These are phyloP conservation scores for Grosmannia serpens DNA, from an alignment of 2,329 filamentous ascomycete species.

Conservation along the genomic window DNA sequence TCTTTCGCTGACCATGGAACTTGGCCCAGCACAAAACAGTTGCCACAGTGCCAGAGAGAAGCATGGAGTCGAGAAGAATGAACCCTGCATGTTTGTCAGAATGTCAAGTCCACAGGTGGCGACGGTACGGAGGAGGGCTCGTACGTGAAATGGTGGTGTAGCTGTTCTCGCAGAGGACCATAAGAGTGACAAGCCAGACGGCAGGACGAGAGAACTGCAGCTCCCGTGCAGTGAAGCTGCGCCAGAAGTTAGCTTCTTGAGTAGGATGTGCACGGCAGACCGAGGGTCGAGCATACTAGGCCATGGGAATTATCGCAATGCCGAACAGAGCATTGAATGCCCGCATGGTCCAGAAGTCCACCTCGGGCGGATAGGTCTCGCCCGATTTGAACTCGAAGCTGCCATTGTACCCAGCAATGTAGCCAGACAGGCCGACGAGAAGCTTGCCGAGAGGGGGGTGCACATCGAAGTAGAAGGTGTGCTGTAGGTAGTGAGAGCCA, in stretches of 20 bases:
- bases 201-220: constrained; percentile 75
- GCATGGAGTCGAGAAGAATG: constrained; percentile 96
- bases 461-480: constrained; percentile 95
- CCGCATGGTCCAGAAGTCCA: constrained; percentile 98
- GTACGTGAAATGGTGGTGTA: constrained; percentile 91
- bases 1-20: constrained; percentile 79
- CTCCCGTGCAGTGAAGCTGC: constrained; percentile 71
- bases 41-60: constrained; percentile 96
- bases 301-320: constrained; percentile 81
- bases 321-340: constrained; percentile 95
- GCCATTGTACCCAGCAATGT: constrained; percentile 94
- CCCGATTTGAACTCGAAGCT: constrained; percentile 99
- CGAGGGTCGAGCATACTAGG: constrained; percentile 44
- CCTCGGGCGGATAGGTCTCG: constrained; percentile 82
- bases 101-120: no score
- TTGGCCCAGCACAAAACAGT: constrained; percentile 96
- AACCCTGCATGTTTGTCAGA: constrained; percentile 35
- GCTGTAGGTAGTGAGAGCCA: constrained; percentile 96
- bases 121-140: neutral
- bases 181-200: constrained; percentile 89
- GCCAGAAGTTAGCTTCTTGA: neutral
- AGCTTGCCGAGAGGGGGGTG: constrained; percentile 91
- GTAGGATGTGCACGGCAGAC: neutral
- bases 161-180: constrained; percentile 98
- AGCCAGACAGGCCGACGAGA: constrained; percentile 91